These are phyloP conservation scores for Microsporum ferrugineum DNA, from an alignment of 2,329 filamentous ascomycete genomes.

Conservation along the genomic window DNA sequence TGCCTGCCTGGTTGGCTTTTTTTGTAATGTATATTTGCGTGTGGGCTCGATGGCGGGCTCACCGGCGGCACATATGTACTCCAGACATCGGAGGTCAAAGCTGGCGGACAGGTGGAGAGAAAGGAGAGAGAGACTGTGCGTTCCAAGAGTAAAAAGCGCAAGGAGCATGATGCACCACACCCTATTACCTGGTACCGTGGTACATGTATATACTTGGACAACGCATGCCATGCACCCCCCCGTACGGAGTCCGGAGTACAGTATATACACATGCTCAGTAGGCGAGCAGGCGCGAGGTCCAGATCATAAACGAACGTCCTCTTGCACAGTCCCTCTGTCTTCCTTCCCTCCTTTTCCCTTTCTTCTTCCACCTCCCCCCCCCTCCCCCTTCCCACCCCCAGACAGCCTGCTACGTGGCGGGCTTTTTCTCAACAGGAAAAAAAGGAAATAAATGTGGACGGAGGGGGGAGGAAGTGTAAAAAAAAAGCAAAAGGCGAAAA, in stretches of 20 bases:
- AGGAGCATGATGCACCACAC: background rate
- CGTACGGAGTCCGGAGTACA: background rate
- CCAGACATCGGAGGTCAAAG: background rate
- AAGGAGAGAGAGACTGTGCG: background rate
- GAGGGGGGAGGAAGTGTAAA: background rate
- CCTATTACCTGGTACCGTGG: background rate
- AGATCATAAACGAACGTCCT: background rate
- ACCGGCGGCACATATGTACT: background rate
- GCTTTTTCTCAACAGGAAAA: background rate
- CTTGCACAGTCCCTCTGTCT: background rate
- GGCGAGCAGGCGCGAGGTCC: conserved; percentile 2
- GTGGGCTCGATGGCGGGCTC: background rate
- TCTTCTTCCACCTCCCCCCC: background rate
- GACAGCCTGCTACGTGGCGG: background rate
- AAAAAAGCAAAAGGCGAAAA: background rate
- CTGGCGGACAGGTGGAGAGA: background rate
- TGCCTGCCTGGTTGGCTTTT: background rate
- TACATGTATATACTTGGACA: background rate
- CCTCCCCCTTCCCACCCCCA: background rate
- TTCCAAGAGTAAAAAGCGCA: background rate
- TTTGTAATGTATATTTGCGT: background rate
- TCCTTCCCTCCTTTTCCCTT: background rate
- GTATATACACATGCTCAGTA: background rate
- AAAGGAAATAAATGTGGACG: background rate
- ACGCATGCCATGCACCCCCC: background rate